phyloP scores from a whole-genome alignment of 306 rosid species.

The Citrullus mucosospermus region DNA sequence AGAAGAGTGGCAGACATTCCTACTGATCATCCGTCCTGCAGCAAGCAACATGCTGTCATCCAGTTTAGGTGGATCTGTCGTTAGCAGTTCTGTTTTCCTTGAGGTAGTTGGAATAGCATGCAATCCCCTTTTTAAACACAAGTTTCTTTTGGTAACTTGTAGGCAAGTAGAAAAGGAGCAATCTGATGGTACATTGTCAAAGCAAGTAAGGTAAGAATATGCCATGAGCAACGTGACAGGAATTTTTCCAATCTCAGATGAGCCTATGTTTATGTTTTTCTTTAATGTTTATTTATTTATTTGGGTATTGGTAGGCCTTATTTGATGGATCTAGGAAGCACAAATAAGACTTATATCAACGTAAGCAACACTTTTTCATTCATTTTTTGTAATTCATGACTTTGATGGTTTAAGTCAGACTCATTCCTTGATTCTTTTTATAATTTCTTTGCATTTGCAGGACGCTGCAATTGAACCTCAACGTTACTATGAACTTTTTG shows the following conservation, averaged over 20 bases:
- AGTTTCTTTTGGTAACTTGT: constrained; percentile 6
- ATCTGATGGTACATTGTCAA: constrained; percentile 53
- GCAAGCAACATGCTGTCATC: constrained; percentile 98
- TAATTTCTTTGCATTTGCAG: constrained; percentile 34
- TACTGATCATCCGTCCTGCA: constrained; percentile 97
- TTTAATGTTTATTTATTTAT: constrained; percentile 8
- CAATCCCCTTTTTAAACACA: neutral
- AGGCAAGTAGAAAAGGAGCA: constrained; percentile 87
- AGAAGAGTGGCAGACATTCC: constrained; percentile 96
- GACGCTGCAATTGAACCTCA: constrained; percentile 82
- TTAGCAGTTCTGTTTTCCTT: constrained; percentile 11
- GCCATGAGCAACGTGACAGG: neutral
- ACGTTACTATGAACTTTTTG: constrained; percentile 86
- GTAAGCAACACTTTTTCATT: constrained; percentile 33
- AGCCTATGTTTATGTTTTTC: neutral
- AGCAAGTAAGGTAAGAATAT: constrained; percentile 46
- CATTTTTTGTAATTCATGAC: neutral
- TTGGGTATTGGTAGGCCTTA: constrained; percentile 51
- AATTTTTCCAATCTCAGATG: constrained; percentile 9
- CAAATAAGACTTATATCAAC: constrained; percentile 85
- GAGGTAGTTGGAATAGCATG: neutral
- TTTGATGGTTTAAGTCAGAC: neutral
- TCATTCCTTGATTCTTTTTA: constrained; percentile 4
- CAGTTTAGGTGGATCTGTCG: constrained; percentile 58
- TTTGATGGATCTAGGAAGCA: constrained; percentile 98